Evolutionary conservation across 1,284 basidiomycete genomes (phyloP), one percentile per base, ranked within the genome.

Genomic region (Gomphus bonarii): DNA sequence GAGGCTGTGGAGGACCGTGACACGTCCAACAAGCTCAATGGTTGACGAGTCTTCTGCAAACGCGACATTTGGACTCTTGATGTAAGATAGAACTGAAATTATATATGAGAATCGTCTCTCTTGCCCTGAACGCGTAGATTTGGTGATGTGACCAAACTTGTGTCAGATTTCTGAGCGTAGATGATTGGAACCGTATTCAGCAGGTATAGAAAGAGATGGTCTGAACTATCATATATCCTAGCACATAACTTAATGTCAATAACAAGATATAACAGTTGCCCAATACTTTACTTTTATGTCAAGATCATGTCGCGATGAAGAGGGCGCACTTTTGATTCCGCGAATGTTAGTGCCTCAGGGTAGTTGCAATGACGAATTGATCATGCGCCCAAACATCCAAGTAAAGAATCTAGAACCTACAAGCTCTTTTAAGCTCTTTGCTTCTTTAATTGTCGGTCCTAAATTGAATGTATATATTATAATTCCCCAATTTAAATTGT

Each of bases 1-100:
- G 44, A 49, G n/a, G 25, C 18, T n/a, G 51, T 53, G 11, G 54
- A 55, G 30, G 52, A 54, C 10, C 52, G 52, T n/a, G 52, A 54
- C 11, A 40, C 52, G 31, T 54, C 52, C 3, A 44, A 3, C 18
- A 38, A 3, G 31, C 44, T 33, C 52, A 44, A 25, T 16, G 28
- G 16, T 30, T 54, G 38, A 43, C 52, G 22, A 30, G 11, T 54
- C 52, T 42, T 54, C 38, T 54, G 42, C 5, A 44, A 28, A 54
- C 52, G 52, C 52, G 52, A 54, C 52, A 54, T 54, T 20, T 43
- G 3, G 33, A 28, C 12, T 31, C n/a, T n/a, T 5, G n/a, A 22
- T 9, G 16, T 31, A 11, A 48, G 20, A 48, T n/a, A 20, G 11
- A 33, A 18, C 18, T 30, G 14, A 10, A 40, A 38, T 22, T 6